phyloP scores from a whole-genome alignment of 306 rosid species.

The Rosa rugosa region DNA sequence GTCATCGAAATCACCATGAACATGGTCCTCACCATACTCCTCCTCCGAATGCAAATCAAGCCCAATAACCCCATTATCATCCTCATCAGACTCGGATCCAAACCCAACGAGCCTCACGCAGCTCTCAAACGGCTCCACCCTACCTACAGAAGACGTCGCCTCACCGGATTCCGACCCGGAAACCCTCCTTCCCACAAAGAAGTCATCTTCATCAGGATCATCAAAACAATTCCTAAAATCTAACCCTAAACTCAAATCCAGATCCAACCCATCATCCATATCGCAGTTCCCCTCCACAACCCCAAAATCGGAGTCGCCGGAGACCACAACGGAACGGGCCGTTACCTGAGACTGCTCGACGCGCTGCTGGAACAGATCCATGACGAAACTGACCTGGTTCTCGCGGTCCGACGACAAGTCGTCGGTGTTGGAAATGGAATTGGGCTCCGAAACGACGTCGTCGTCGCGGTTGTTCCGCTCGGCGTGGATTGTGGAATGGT shows the following conservation, averaged over 20 bases:
- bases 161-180: constrained; percentile 42
- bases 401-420: constrained; percentile 48
- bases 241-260: constrained; percentile 43
- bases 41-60: constrained; percentile 51
- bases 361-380: constrained; percentile 88
- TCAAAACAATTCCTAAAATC: constrained; percentile 30
- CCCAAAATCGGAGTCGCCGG: constrained; percentile 44
- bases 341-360: constrained; percentile 69
- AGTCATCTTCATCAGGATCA: constrained; percentile 37
- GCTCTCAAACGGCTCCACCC: constrained; percentile 26
- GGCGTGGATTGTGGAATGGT: constrained; percentile 21
- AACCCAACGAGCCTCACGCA: constrained; percentile 31
- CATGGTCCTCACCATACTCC: constrained; percentile 28
- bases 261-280: constrained; percentile 35
- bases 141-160: constrained; percentile 24
- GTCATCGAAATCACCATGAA: constrained; percentile 42
- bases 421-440: constrained; percentile 35
- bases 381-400: constrained; percentile 65
- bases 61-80: constrained; percentile 37
- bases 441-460: constrained; percentile 27
- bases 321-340: constrained; percentile 31
- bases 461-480: background rate
- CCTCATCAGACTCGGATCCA: constrained; percentile 57
- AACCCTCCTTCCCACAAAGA: constrained; percentile 40
- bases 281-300: constrained; percentile 45